phyloP scores from a whole-genome alignment of 2,329 filamentous ascomycete genomes.

The Pestalotiopsis fici region DNA sequence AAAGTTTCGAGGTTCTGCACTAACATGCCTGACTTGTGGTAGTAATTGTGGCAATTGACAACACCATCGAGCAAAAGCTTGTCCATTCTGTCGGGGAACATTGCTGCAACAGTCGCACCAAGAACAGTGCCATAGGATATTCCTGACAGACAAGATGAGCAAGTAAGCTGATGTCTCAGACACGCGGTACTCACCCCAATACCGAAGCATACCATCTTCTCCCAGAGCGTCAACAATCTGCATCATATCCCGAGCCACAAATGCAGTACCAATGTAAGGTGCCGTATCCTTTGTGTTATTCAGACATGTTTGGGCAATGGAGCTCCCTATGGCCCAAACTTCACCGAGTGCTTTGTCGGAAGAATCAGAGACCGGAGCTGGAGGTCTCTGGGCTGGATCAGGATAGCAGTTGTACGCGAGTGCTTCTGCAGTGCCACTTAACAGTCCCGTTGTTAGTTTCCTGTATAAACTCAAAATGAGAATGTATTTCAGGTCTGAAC shows the following conservation, averaged over 20 bases:
- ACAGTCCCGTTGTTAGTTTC: neutral
- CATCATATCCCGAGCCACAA: conserved; percentile 39
- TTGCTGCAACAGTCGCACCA: conserved; percentile 37
- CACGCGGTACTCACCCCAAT: conserved; percentile 28
- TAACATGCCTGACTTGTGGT: conserved; percentile 20
- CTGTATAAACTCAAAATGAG: neutral
- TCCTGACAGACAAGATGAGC: conserved; percentile 21
- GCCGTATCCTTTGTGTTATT: conserved; percentile 15
- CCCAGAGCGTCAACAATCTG: conserved; percentile 36
- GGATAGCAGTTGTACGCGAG: conserved; percentile 20
- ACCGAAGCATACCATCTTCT: conserved; percentile 37
- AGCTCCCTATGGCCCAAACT: conserved; percentile 16
- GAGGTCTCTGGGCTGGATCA: neutral
- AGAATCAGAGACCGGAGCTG: neutral
- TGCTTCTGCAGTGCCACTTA: conserved; percentile 19
- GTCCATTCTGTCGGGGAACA: conserved; percentile 43
- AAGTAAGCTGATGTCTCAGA: no score
- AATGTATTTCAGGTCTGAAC: neutral
- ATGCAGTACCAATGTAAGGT: conserved; percentile 29
- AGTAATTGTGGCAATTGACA: conserved; percentile 33
- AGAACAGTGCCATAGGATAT: conserved; percentile 42
- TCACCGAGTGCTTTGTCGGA: conserved; percentile 15
- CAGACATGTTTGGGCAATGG: conserved; percentile 19
- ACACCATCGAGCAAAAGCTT: conserved; percentile 38
- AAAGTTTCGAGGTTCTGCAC: neutral